These are phyloP conservation scores for Favolaschia claudopus DNA, from an alignment of 768 basidiomycete species.

Conservation along the genomic window DNA sequence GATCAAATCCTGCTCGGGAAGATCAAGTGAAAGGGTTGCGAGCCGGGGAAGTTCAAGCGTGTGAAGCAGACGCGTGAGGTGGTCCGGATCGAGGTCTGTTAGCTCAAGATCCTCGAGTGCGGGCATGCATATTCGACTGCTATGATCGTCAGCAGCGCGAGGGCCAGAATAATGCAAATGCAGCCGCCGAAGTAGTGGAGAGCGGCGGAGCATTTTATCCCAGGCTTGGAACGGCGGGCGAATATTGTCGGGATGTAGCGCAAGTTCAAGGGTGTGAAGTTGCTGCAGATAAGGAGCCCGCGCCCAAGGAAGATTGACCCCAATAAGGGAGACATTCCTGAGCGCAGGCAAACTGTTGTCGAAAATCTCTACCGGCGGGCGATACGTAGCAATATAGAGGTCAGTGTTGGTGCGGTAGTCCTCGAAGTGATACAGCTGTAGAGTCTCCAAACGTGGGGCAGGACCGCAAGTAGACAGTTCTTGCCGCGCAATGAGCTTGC, in stretches of 20 bases:
- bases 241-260: slow-evolving; percentile 65
- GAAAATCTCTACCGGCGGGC: slow-evolving; percentile 66
- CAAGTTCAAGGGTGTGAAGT: slow-evolving; percentile 62
- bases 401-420: slow-evolving; percentile 59
- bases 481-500: slow-evolving; percentile 61
- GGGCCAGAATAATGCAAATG: slow-evolving; percentile 70
- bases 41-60: slow-evolving; percentile 56
- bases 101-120: slow-evolving; percentile 55
- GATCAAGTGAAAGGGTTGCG: slow-evolving; percentile 53
- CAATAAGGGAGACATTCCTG: slow-evolving; percentile 65
- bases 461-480: slow-evolving; percentile 58
- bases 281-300: slow-evolving; percentile 56
- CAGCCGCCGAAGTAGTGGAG: slow-evolving; percentile 55
- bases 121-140: slow-evolving; percentile 42
- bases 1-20: slow-evolving; percentile 68
- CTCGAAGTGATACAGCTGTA: slow-evolving; percentile 72
- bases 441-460: slow-evolving; percentile 62
- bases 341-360: slow-evolving; percentile 58
- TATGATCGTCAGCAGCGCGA: slow-evolving; percentile 24
- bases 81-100: slow-evolving; percentile 63
- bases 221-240: slow-evolving; percentile 63
- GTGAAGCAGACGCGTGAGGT: slow-evolving; percentile 54
- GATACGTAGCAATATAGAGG: slow-evolving; percentile 62
- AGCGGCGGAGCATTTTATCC: slow-evolving; percentile 59
- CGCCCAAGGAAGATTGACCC: slow-evolving; percentile 70